Percentiles rank a stretch among this genome's conserved stretches.
Evolutionary conservation across 1,284 basidiomycete genomes (phyloP).

Genomic region (Ganoderma lucidum): DNA sequence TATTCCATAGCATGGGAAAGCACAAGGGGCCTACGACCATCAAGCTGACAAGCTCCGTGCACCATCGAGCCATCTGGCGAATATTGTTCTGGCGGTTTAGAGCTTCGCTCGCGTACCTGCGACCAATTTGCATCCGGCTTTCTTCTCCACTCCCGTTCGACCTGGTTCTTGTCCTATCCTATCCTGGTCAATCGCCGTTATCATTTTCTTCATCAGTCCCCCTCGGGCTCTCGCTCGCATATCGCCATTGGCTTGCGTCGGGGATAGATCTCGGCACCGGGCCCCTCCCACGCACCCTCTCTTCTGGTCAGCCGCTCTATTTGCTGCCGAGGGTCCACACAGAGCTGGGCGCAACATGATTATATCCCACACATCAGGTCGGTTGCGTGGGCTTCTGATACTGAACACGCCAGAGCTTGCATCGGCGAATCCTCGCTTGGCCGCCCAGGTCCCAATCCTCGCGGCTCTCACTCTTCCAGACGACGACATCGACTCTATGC

Average conservation of each 20-base stretch:
- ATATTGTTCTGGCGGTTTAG: conserved; percentile 24
- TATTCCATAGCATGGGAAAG: conserved; percentile 9
- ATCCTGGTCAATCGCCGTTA: conserved; percentile 32
- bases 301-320: conserved; percentile 12
- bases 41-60: conserved; percentile 23
- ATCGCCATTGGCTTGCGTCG: conserved; percentile 26
- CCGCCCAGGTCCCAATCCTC: conserved; percentile 9
- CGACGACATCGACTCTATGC: conserved; percentile 2
- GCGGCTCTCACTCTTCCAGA: conserved; percentile 5
- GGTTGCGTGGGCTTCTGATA: conserved; percentile 21
- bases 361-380: background rate
- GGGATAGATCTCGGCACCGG: conserved; percentile 33
- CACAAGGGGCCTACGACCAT: conserved; percentile 13
- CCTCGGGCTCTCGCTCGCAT: conserved; percentile 20
- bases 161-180: conserved; percentile 21
- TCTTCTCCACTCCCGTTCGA: conserved; percentile 18
- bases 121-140: conserved; percentile 22
- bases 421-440: conserved; percentile 20
- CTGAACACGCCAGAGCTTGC: conserved; percentile 11
- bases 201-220: conserved; percentile 23
- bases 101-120: conserved; percentile 30
- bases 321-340: conserved; percentile 10
- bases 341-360: background rate
- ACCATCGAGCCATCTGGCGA: conserved; percentile 14
- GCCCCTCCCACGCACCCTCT: conserved; percentile 18